Evolutionary conservation across 371 early-diverging fungal species (phyloP).

Genomic region (Mortierella sp.): DNA sequence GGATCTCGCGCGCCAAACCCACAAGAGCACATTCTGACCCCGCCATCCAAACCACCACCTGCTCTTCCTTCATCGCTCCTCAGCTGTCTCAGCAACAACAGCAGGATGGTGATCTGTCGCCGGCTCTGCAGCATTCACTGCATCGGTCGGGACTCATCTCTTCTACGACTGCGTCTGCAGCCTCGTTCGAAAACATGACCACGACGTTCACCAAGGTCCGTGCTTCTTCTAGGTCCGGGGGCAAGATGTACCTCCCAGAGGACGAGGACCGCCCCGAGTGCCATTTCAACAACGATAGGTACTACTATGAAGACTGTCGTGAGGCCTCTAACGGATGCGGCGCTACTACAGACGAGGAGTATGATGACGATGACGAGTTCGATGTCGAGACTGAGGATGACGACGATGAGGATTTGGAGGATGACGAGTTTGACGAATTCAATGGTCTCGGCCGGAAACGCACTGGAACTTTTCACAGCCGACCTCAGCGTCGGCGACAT

Average conservation of each 20-base stretch:
- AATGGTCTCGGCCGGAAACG: constrained; percentile 18
- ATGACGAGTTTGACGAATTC: constrained; percentile 19
- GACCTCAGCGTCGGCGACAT: background rate
- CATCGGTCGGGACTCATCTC: constrained; percentile 23
- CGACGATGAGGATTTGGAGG: constrained; percentile 17
- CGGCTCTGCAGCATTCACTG: background rate
- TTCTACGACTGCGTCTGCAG: constrained; percentile 16
- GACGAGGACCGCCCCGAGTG: constrained; percentile 25
- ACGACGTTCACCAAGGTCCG: constrained; percentile 43
- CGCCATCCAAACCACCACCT: constrained; percentile 31
- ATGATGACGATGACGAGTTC: background rate
- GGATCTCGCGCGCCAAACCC: constrained; percentile 50
- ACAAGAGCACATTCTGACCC: constrained; percentile 53
- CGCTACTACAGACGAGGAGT: constrained; percentile 17
- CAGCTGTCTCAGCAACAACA: constrained; percentile 11
- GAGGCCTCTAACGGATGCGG: constrained; percentile 3
- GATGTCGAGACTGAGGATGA: constrained; percentile 1
- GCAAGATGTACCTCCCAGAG: background rate
- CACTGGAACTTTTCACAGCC: background rate
- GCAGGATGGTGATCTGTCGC: background rate
- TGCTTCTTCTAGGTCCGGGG: constrained; percentile 7
- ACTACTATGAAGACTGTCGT: constrained; percentile 31
- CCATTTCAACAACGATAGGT: constrained; percentile 25
- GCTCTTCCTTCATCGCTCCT: constrained; percentile 40
- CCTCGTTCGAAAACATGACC: constrained; percentile 18